Evolutionary conservation across 2,329 filamentous ascomycete species (phyloP), one percentile per base, ranked within the genome.

Genomic region (Sphaerulina vaccinii): DNA sequence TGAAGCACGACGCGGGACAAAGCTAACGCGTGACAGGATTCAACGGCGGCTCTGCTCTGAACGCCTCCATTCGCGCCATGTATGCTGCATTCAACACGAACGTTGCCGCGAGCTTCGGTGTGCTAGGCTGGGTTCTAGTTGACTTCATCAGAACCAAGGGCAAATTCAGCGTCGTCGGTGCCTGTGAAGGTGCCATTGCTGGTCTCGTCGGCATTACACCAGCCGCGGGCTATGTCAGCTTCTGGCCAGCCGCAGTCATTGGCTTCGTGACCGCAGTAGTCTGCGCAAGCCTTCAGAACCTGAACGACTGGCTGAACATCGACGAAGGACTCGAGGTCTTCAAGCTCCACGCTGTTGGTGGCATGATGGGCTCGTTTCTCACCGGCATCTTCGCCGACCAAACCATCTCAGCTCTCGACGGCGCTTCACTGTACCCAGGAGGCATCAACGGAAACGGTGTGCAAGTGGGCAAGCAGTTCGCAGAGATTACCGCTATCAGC

Each of bases 191-290:
- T 35, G 79, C 77, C 21, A 81, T 82, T 56, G 78, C 79, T 38
- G 80, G 80, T 29, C 74, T 82, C 1, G 79, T 83, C n/a, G 79
- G 79, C n/a, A 81, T 82, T 62, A 81, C 79, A 0, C 79, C 79
- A 10, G 79, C 77, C 11, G 78, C 78, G 10, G 78, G 78, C 45
- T 61, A 64, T 54, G 46, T 64, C 46, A 48, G 56, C 55, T 49
- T 59, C 57, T 59, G 63, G 63, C 56, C 54, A 6, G 79, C 77
- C 13, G 79, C 76, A 1, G 68, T 79, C 21, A 81, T 82, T 57
- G 79, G 79, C 4, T 79, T 82, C 69, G 57, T 82, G 24, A 81
- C 79, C 3, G 75, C 73, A 7, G 70, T 76, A 6, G 69, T 78
- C 19, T 81, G 79, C 64, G 71, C 76, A 7, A 62, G 70, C 1